Conservation (phyloP, 768 basidiomycete species). For the Mrakia gelida region DNA sequence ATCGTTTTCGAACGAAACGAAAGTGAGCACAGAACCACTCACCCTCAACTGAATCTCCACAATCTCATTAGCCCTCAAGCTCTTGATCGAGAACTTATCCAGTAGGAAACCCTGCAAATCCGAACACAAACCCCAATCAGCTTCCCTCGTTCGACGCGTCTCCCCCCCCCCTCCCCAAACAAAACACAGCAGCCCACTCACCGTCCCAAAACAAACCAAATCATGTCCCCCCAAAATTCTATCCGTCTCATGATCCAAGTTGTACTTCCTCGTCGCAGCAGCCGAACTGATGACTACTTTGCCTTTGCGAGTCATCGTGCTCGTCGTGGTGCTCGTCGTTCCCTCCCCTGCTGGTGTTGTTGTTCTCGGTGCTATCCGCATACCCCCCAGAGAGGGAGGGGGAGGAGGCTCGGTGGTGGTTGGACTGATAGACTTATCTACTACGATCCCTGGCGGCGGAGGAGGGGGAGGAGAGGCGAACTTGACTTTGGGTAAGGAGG, state of each 20-base stretch:
- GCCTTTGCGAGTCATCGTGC: neutral
- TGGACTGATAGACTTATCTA: neutral
- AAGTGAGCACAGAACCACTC: neutral
- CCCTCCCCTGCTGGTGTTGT: too few relatives aligned
- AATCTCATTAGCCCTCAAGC: neutral
- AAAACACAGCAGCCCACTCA: neutral
- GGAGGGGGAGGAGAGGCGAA: neutral
- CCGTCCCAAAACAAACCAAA: neutral
- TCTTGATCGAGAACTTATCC: constrained; percentile 2
- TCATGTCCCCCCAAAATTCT: neutral
- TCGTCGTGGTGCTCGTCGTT: neutral
- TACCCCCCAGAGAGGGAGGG: too few relatives aligned
- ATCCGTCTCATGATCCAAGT: neutral
- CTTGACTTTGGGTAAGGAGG: neutral
- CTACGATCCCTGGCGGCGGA: neutral
- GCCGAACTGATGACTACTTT: neutral
- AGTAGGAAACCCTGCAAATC: neutral
- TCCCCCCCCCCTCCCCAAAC: neutral
- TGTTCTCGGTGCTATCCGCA: too few relatives aligned
- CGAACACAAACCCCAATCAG: neutral
- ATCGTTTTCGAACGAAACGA: neutral
- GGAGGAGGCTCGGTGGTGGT: too few relatives aligned
- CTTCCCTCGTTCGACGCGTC: neutral
- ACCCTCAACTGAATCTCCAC: neutral
- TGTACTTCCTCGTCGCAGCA: neutral